Percentiles rank a stretch among this genome's conserved stretches.
These are phyloP conservation scores for Lenwebbia sp. DNA, from an alignment of 345 rosid genomes.

Conservation along the genomic window DNA sequence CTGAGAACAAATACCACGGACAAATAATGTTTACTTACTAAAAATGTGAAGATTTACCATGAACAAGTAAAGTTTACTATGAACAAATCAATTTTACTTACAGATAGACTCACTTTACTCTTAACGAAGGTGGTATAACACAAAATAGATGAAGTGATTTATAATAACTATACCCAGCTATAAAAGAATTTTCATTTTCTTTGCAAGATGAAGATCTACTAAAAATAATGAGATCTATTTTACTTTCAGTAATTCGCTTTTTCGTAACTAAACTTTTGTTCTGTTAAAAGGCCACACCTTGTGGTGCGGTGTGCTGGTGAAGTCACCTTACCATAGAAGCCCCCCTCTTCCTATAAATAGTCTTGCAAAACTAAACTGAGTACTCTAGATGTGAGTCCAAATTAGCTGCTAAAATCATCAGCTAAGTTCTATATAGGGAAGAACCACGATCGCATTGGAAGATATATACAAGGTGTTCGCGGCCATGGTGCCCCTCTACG, in stretches of 20 bases:
- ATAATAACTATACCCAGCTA: background rate
- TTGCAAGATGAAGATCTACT: background rate
- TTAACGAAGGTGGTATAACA: background rate
- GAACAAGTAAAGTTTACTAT: background rate
- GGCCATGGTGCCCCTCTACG: constrained; percentile 78
- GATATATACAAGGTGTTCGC: constrained; percentile 69
- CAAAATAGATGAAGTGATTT: background rate
- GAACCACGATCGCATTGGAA: constrained; percentile 56
- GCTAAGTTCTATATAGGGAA: background rate
- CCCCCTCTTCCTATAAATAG: background rate
- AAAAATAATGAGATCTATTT: background rate
- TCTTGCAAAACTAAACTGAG: background rate
- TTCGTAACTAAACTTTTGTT: background rate
- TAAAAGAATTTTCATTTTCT: background rate
- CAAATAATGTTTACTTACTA: background rate
- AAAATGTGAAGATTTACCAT: background rate
- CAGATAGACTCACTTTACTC: background rate
- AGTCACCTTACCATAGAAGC: background rate
- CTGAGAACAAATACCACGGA: background rate
- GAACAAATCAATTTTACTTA: background rate
- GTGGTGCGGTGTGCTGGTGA: background rate
- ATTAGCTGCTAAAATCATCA: background rate
- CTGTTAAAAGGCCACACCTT: background rate
- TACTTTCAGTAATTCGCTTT: background rate
- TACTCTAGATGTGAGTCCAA: background rate